Base-by-base conservation (phyloP, 306 rosid species). In the Vigna mungo region DNA sequence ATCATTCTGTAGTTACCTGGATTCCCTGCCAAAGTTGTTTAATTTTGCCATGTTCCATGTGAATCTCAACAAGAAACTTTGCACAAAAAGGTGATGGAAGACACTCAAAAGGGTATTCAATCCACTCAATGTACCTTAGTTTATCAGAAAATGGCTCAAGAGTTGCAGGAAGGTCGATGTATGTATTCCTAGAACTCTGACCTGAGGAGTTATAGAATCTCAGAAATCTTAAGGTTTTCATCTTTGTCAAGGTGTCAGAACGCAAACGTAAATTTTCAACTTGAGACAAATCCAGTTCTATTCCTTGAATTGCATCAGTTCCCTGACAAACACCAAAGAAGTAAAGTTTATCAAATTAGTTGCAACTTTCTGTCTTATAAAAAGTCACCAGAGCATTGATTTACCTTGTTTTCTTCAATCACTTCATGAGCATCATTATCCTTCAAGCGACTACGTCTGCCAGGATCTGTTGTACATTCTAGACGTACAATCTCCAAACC, bases 71-170 rank as follows among this genome's bases (percentile, higher is more conserved):
- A 53, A 84, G 80, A 1, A 51, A 20, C 55, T 51, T 44, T 0
- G 78, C 55, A 25, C 58, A 32, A 25, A 80, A 71, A n/a, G 8
- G 9, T 23, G n/a, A 23, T 49, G 82, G 80, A 48, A 84, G 60
- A 58, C 43, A 71, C 15, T 58, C 17, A 4, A 4, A 55, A 54
- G 54, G 81, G 53, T 52, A 84, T 21, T 65, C 70, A 17, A n/a
- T 9, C 84, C 87, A 80, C 23, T 70, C 54, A 56, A 84, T 1
- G 12, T 76, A 77, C 69, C 85, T 59, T 56, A 77, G 4, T 51
- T 74, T 36, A 14, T 34, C 10, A 23, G 65, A 39, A 48, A 80
- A 49, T 47, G 56, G 37, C 37, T 76, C 3, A 47, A 76, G 76
- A 1, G 11, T 39, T n/a, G 0, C 4, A 7, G 60, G 65, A 84